Evolutionary conservation across 371 early-diverging fungal species (phyloP).

Genomic region (Fennellomyces sp.): DNA sequence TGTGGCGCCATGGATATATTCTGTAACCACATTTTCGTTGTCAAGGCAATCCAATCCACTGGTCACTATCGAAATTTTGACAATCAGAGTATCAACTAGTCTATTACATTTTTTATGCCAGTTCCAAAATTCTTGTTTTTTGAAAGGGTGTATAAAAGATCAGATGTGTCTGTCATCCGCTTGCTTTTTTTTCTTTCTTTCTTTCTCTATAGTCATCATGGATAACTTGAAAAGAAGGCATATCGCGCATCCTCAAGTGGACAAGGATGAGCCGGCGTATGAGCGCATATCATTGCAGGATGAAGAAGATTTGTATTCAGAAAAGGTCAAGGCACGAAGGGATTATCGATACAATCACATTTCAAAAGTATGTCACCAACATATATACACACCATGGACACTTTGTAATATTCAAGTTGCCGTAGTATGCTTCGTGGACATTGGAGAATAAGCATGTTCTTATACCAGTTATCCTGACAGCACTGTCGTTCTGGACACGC

Average conservation of each 20-base stretch:
- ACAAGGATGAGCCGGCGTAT: constrained; percentile 1
- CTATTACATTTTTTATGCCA: no score
- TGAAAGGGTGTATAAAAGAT: no score
- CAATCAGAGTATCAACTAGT: no score
- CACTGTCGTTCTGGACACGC: constrained; percentile 77
- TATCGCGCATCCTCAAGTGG: constrained; percentile 13
- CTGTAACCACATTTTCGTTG: no score
- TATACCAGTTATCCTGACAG: constrained; percentile 60
- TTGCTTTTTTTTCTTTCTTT: constrained; percentile 2
- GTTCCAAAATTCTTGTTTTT: no score
- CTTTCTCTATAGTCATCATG: constrained; percentile 16
- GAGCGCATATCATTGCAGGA: neutral
- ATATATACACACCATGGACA: constrained; percentile 23
- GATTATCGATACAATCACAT: neutral
- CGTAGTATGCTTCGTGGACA: constrained; percentile 49
- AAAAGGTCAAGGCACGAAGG: constrained; percentile 25
- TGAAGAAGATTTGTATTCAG: constrained; percentile 6
- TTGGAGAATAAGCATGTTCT: constrained; percentile 54
- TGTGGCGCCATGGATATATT: no score
- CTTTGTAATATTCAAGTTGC: constrained; percentile 43
- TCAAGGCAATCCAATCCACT: no score
- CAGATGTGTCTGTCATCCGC: no score
- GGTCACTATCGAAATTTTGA: no score
- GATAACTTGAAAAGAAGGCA: constrained; percentile 46
- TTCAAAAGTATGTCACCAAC: constrained; percentile 42